phyloP scores from a whole-genome alignment of 768 basidiomycete species.

The Rhizopogon vulgaris region DNA sequence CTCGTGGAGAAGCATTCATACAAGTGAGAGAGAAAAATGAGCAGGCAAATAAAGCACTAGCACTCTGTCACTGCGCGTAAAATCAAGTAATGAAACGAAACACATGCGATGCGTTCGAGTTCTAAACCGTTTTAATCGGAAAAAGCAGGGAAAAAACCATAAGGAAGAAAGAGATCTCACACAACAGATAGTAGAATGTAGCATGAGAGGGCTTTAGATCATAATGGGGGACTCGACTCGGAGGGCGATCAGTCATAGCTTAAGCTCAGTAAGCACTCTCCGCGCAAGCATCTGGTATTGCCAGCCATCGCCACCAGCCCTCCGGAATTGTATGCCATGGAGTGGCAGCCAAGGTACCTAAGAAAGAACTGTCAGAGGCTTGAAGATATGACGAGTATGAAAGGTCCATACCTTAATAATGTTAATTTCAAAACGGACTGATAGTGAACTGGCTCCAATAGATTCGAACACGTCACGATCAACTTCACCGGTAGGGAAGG shows the following conservation, averaged over 20 bases:
- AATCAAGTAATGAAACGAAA: neutral
- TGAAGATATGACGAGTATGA: neutral
- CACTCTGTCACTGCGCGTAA: neutral
- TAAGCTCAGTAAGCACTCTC: constrained; percentile 81
- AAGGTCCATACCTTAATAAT: constrained; percentile 74
- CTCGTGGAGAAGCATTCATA: constrained; percentile 7
- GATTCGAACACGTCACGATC: constrained; percentile 65
- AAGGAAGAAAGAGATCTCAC: constrained; percentile 14
- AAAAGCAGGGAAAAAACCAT: neutral
- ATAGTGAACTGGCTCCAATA: constrained; percentile 70
- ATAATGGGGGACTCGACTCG: neutral
- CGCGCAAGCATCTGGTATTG: constrained; percentile 96
- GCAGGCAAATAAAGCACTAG: constrained; percentile 1
- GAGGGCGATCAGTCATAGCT: constrained; percentile 45
- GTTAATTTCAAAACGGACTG: constrained; percentile 94
- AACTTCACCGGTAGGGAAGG: constrained; percentile 61
- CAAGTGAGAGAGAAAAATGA: constrained; percentile 2
- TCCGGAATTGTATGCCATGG: constrained; percentile 92
- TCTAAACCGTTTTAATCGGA: constrained; percentile 2
- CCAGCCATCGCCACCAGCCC: constrained; percentile 89
- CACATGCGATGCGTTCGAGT: neutral
- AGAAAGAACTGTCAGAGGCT: constrained; percentile 2
- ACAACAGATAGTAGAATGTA: constrained; percentile 10
- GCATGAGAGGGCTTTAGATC: constrained; percentile 12
- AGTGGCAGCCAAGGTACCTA: constrained; percentile 91